phyloP scores from a whole-genome alignment of 2,329 filamentous ascomycete genomes.

The Incumbomyces lentus region DNA sequence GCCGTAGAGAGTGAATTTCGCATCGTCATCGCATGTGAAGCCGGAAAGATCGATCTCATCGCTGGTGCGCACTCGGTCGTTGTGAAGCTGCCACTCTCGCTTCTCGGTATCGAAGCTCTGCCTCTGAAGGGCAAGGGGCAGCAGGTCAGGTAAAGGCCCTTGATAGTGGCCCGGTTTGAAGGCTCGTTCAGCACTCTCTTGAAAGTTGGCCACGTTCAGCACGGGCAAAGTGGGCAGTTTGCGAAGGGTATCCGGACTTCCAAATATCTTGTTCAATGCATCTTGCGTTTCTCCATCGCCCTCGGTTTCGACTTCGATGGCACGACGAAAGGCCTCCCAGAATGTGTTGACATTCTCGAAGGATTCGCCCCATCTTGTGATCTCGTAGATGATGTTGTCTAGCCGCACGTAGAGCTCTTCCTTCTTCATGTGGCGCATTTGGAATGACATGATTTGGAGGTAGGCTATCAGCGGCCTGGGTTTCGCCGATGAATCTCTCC shows the following conservation, averaged over 20 bases:
- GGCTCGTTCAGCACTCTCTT: conserved; percentile 24
- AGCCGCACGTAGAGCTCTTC: conserved; percentile 32
- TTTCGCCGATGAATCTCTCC: conserved; percentile 34
- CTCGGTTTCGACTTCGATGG: conserved; percentile 42
- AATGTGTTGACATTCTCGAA: conserved; percentile 45
- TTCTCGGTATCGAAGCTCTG: conserved; percentile 45
- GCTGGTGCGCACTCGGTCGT: conserved; percentile 46
- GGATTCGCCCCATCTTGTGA: conserved; percentile 33
- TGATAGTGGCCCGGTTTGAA: conserved; percentile 7
- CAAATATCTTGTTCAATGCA: conserved; percentile 37
- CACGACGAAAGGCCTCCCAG: conserved; percentile 44
- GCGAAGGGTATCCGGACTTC: conserved; percentile 24
- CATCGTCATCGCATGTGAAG: conserved; percentile 26
- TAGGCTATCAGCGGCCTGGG: conserved; percentile 43
- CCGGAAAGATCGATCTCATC: conserved; percentile 41
- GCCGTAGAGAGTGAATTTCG: conserved; percentile 47
- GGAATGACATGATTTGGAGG: conserved; percentile 43
- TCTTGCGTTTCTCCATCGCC: conserved; percentile 32
- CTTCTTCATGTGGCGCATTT: conserved; percentile 36
- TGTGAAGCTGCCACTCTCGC: conserved; percentile 48
- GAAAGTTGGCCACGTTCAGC: conserved; percentile 28
- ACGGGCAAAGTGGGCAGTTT: conserved; percentile 27
- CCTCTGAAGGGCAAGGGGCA: conserved; percentile 47
- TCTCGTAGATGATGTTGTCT: conserved; percentile 30
- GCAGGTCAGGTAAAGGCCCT: conserved; percentile 35